Evolutionary conservation across 2,329 filamentous ascomycete species (phyloP).

Genomic region (Fonsecaea nubica): DNA sequence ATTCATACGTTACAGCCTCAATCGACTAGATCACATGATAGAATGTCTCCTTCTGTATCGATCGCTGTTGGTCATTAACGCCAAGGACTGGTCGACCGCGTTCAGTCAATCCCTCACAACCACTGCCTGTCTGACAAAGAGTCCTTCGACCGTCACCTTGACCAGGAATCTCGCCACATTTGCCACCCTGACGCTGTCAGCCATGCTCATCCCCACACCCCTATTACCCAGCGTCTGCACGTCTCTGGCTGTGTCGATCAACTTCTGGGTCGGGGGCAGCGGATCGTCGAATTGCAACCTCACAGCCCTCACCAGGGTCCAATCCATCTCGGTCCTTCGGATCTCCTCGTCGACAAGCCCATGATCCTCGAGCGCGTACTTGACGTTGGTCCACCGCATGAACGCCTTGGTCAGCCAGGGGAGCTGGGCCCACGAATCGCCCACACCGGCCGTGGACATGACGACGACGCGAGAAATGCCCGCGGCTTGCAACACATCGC

Average conservation of each 20-base stretch:
- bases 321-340: constrained; percentile 45
- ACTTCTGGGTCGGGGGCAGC: constrained; percentile 1
- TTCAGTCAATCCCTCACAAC: constrained; percentile 16
- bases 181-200: constrained; percentile 42
- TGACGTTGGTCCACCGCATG: constrained; percentile 51
- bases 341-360: constrained; percentile 49
- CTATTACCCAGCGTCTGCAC: constrained; percentile 43
- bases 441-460: constrained; percentile 52
- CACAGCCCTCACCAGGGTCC: constrained; percentile 48
- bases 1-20: too few relatives aligned
- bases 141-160: constrained; percentile 42
- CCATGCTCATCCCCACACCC: constrained; percentile 45
- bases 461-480: constrained; percentile 46
- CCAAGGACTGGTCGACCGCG: too few relatives aligned
- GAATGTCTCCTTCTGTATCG: too few relatives aligned
- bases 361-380: constrained; percentile 51
- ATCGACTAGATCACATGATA: too few relatives aligned
- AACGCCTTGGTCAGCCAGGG: constrained; percentile 48
- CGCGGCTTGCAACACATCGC: constrained; percentile 46
- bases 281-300: constrained; percentile 45
- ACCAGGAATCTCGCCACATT: constrained; percentile 47
- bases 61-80: too few relatives aligned
- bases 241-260: constrained; percentile 37
- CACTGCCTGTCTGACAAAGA: constrained; percentile 20
- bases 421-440: constrained; percentile 48